Percentiles rank a stretch among this genome's conserved stretches.
Evolutionary conservation across 805 yeast genomes (phyloP).

Genomic region (Candida tammaniensis): DNA sequence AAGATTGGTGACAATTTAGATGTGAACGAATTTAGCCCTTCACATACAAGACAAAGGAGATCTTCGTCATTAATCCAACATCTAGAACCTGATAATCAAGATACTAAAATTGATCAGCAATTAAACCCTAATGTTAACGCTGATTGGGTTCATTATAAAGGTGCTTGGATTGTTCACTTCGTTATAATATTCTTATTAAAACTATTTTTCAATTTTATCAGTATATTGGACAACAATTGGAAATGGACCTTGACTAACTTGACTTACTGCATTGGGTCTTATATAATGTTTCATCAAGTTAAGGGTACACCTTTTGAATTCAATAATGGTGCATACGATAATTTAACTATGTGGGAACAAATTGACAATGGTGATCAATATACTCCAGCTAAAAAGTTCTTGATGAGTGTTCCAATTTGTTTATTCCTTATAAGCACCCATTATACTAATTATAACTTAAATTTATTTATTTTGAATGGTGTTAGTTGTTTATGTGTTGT

Average conservation of each 20-base stretch:
- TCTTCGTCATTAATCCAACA: constrained; percentile 89
- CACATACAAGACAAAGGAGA: constrained; percentile 53
- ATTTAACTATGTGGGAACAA: constrained; percentile 98
- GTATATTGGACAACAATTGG: constrained; percentile 78
- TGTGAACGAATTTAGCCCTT: constrained; percentile 18
- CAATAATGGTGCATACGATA: constrained; percentile 94
- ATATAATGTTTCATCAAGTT: constrained; percentile 93
- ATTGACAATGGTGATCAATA: constrained; percentile 93
- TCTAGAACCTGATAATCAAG: constrained; percentile 88
- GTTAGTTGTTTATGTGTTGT: constrained; percentile 83
- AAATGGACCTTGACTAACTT: constrained; percentile 93
- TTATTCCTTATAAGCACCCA: constrained; percentile 86
- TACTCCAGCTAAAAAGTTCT: constrained; percentile 92
- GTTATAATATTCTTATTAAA: constrained; percentile 76
- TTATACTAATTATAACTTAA: constrained; percentile 80
- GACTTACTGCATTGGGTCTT: constrained; percentile 86
- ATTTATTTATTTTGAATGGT: constrained; percentile 74
- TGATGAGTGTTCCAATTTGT: constrained; percentile 88
- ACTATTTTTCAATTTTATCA: constrained; percentile 72
- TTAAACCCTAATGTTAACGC: constrained; percentile 89
- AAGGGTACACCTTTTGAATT: constrained; percentile 98
- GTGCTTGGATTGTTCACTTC: constrained; percentile 93
- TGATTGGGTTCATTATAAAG: constrained; percentile 93
- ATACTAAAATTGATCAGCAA: constrained; percentile 88
- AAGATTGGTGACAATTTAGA: constrained; percentile 8